Base-by-base conservation (phyloP, 2,329 filamentous ascomycete genomes). In the Fusarium sterilihyphosum region DNA sequence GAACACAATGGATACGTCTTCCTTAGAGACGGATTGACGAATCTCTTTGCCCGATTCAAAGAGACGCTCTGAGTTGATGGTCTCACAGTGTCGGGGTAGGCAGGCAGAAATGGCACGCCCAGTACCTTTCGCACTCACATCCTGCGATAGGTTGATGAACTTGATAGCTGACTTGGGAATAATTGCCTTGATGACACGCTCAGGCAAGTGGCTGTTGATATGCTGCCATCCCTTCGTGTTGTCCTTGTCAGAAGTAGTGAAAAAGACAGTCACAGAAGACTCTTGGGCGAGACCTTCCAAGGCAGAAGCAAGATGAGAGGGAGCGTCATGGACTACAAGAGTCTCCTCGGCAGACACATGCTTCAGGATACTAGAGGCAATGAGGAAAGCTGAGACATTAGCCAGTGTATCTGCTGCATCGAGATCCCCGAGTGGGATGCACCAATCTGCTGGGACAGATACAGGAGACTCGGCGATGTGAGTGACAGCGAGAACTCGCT, bases 201-300 rank as follows among this genome's bases (percentile, higher is more conserved):
- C 31, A 18, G 49, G 49, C 17, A 26, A 10, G 31, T 37, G 12
- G 0, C 11, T 52, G 12, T 52, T 3, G 0, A 52, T 37, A 0
- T 37, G 37, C 2, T 52, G 2, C 49, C 49, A 52, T 20, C 17
- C 49, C n/a, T 16, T 26, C 0, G 33, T 16, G 9, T 22, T 37
- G 0, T 4, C 8, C 2, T 2, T 37, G 13, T 53, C 33, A 0
- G 50, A 37, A 0, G 50, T 24, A 1, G 33, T 53, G 0, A 53
- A 16, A 6, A 37, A 37, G 31, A 52, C 12, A 2, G n/a, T 35
- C 1, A 35, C n/a, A 1, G 6, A 37, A 2, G 31, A 2, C 1
- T 24, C 16, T 8, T 20, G 3, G 1, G 50, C n/a, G 3, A 37
- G 31, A 2, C 12, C 17, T 1, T 26, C n/a, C 16, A 37, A 26